Percentiles rank a stretch among this genome's conserved stretches.
phyloP scores from a whole-genome alignment of 2,329 filamentous ascomycete species.

The Sporothrix phasma region DNA sequence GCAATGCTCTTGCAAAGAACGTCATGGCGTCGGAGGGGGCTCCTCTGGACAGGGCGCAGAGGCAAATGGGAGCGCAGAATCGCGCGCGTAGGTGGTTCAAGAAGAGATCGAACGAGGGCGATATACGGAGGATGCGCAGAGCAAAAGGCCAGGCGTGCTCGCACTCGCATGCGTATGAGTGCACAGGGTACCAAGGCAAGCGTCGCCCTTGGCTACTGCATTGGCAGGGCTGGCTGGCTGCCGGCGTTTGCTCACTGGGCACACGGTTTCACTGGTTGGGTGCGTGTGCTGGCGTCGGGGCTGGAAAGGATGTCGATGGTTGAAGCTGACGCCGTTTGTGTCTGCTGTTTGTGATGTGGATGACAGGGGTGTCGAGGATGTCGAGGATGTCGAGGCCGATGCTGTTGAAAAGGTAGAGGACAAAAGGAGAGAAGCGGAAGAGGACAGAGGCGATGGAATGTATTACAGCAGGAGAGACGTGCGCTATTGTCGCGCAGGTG shows the following conservation, averaged over 20 bases:
- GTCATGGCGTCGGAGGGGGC: constrained; percentile 14
- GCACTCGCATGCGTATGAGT: background rate
- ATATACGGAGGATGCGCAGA: background rate
- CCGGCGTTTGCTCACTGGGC: background rate
- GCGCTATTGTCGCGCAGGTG: background rate
- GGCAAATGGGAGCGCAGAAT: background rate
- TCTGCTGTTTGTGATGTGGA: background rate
- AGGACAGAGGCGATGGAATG: background rate
- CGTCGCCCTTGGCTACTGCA: background rate
- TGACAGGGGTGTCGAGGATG: background rate
- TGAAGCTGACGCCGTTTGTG: background rate
- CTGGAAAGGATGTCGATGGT: background rate
- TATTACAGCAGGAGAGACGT: background rate
- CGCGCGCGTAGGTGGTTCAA: background rate
- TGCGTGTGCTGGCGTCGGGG: too few relatives aligned
- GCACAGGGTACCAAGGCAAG: background rate
- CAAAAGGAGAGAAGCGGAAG: background rate
- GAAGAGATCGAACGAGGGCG: background rate
- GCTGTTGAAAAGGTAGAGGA: background rate
- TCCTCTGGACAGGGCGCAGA: background rate
- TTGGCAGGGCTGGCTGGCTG: background rate
- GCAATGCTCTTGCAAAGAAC: constrained; percentile 10
- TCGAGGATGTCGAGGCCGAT: background rate
- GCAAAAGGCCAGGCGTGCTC: constrained; percentile 11
- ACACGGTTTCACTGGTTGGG: too few relatives aligned